These are phyloP conservation scores for Solanum virginianum DNA, from an alignment of 257 asterid genomes.

Conservation along the genomic window DNA sequence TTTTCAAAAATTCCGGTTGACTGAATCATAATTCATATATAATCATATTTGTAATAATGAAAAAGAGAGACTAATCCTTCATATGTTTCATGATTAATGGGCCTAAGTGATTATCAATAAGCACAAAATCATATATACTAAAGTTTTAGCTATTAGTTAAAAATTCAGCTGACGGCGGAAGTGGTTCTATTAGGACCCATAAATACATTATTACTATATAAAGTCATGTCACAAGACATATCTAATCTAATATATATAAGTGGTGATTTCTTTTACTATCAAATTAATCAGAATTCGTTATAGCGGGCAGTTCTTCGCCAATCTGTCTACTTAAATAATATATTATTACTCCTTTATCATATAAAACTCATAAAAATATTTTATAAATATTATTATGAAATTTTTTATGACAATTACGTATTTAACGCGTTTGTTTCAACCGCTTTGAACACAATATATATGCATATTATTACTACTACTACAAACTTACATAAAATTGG, in stretches of 20 bases:
- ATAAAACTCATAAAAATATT: too few relatives aligned
- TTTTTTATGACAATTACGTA: too few relatives aligned
- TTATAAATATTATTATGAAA: too few relatives aligned
- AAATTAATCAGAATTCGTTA: too few relatives aligned
- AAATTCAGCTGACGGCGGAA: constrained; percentile 57
- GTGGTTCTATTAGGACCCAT: constrained; percentile 54
- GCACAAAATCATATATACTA: constrained; percentile 1
- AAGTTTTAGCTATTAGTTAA: constrained; percentile 3
- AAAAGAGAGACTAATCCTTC: neutral
- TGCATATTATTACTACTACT: neutral
- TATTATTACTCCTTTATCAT: too few relatives aligned
- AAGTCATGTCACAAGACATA: neutral
- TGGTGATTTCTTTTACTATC: too few relatives aligned
- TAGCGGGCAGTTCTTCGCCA: too few relatives aligned
- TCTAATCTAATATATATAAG: too few relatives aligned
- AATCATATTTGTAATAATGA: constrained; percentile 1
- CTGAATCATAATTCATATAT: constrained; percentile 6
- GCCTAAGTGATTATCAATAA: constrained; percentile 17
- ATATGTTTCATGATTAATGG: constrained; percentile 20
- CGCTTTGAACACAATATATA: too few relatives aligned
- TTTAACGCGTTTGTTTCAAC: too few relatives aligned
- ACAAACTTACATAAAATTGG: neutral
- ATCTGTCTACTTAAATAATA: too few relatives aligned
- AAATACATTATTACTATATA: neutral
- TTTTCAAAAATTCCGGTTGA: constrained; percentile 6